These are phyloP conservation scores for Dichotomocladium elegans DNA, from an alignment of 371 early-diverging fungal species.

Conservation along the genomic window DNA sequence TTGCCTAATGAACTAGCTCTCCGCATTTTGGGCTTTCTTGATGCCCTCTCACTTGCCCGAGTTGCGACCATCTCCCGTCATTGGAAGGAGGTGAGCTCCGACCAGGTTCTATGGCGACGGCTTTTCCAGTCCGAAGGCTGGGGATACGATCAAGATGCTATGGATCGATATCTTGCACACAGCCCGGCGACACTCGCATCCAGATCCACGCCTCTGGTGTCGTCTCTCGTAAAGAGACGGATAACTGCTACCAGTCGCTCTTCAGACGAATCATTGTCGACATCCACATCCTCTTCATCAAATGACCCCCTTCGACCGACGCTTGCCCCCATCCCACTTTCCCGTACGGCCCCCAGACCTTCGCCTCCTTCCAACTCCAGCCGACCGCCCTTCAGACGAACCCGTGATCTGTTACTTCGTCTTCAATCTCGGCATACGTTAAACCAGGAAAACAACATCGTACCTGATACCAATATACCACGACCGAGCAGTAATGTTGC, in stretches of 20 bases:
- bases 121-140: slow-evolving; percentile 51
- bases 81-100: slow-evolving; percentile 59
- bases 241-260: neutral
- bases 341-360: slow-evolving; percentile 27
- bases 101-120: slow-evolving; percentile 65
- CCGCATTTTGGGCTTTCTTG: slow-evolving; percentile 58
- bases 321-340: slow-evolving; percentile 17
- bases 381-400: slow-evolving; percentile 12
- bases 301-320: slow-evolving; percentile 3
- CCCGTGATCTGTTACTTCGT: slow-evolving; percentile 18
- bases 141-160: slow-evolving; percentile 43
- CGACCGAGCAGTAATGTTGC: slow-evolving; percentile 3
- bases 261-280: neutral
- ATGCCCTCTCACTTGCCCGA: slow-evolving; percentile 39
- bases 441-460: neutral
- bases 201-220: neutral
- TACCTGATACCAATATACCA: neutral
- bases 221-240: neutral
- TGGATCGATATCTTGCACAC: slow-evolving; percentile 38
- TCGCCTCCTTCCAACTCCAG: neutral
- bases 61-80: slow-evolving; percentile 53
- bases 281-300: neutral
- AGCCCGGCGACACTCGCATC: neutral
- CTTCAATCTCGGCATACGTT: slow-evolving; percentile 13
- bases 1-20: slow-evolving; percentile 63